Evolutionary conservation across 225 moss, liverwort and hornwort genomes (phyloP).

Genomic region (Neckera pumila): DNA sequence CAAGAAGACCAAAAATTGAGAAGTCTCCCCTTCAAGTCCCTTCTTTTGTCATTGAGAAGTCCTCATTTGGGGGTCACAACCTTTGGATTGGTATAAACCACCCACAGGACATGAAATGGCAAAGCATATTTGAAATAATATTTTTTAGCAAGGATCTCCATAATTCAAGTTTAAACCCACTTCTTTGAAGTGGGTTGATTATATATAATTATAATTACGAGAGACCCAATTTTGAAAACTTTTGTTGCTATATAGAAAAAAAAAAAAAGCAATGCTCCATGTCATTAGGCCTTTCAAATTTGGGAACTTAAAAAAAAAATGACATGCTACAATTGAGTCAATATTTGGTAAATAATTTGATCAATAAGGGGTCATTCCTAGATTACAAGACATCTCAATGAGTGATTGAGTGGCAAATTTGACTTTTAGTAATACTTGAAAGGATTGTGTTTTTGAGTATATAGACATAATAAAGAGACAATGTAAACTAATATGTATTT

Average conservation of each 20-base stretch:
- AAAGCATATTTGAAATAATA: background rate
- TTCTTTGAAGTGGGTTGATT: accelerated
- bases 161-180: accelerated
- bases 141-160: accelerated
- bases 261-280: accelerated
- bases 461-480: background rate
- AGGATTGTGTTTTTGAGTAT: background rate
- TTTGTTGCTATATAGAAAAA: accelerated
- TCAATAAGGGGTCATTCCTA: background rate
- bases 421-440: background rate
- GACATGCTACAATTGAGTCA: background rate
- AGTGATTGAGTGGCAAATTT: background rate
- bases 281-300: background rate
- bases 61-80: background rate
- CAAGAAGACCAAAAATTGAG: accelerated
- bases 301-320: background rate
- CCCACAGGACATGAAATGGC: accelerated
- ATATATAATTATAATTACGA: too few relatives aligned
- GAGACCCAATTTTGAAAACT: accelerated
- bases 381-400: background rate
- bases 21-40: background rate
- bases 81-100: background rate
- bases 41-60: background rate
- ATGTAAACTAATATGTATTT: background rate
- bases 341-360: background rate